Percentiles rank a stretch among this genome's conserved stretches.
These are phyloP conservation scores for Kluyveromyces lactis DNA, from an alignment of 805 yeast genomes.

Conservation along the genomic window DNA sequence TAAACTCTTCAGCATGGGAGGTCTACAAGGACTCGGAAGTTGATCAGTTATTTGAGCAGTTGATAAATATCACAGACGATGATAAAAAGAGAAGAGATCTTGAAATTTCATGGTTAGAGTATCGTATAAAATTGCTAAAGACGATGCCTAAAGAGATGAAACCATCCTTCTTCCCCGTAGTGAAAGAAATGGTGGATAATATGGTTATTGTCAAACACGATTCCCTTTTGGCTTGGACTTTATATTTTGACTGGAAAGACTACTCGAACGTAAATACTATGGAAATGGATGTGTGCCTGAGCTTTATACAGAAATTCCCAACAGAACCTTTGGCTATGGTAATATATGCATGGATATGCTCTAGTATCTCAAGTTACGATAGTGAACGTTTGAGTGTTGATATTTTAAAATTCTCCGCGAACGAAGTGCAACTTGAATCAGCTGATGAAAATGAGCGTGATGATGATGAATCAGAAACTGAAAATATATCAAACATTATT, in stretches of 20 bases:
- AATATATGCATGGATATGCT: constrained; percentile 52
- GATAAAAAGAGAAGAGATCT: constrained; percentile 47
- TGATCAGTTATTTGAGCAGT: constrained; percentile 42
- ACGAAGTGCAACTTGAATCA: constrained; percentile 10
- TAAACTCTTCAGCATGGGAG: constrained; percentile 36
- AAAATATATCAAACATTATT: neutral
- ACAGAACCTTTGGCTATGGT: constrained; percentile 53
- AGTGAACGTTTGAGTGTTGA: constrained; percentile 20
- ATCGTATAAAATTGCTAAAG: constrained; percentile 45
- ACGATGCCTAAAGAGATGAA: constrained; percentile 42
- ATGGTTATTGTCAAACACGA: constrained; percentile 61
- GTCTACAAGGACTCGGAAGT: constrained; percentile 44
- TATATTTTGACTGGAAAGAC: constrained; percentile 70
- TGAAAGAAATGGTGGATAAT: constrained; percentile 55
- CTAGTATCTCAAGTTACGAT: constrained; percentile 62
- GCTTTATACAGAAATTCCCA: constrained; percentile 49
- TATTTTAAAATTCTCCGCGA: constrained; percentile 15
- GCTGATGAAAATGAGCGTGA: constrained; percentile 16
- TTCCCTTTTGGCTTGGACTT: constrained; percentile 60
- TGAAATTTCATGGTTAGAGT: constrained; percentile 55
- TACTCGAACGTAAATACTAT: constrained; percentile 39
- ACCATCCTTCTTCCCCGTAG: constrained; percentile 30
- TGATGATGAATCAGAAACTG: constrained; percentile 17
- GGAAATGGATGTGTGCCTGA: constrained; percentile 38
- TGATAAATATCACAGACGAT: constrained; percentile 53